Evolutionary conservation across 176 grass and related monocot species (phyloP), one percentile per base, ranked within the genome.

Genomic region (Lolium rigidum): DNA sequence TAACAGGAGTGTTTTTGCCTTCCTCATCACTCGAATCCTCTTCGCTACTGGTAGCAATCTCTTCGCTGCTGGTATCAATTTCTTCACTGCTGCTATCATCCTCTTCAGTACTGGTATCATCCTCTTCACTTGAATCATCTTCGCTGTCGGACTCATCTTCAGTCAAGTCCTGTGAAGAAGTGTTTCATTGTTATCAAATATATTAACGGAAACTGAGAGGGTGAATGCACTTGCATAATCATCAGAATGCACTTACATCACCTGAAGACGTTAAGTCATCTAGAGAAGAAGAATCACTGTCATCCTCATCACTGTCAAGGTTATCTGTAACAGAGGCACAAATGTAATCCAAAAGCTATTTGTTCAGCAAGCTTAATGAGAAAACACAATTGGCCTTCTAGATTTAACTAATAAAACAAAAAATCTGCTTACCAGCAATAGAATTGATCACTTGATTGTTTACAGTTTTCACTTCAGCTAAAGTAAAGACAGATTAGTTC

Each of bases 1-100:
- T 39, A 79, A 87, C 21, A 47, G 90, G 91, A 82, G 88, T 88
- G 24, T 94, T 80, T 17, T 93, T 86, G 61, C 95, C 86, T 28
- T 92, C 93, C 4, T 87, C 89, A 2, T 80, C 81, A 80, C 73
- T 89, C 6, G 41, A 72, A 79, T 78, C 90, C 11, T 83, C 76
- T 22, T 76, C 48, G 44, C 41, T 80, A 39, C 18, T 74, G 49
- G 43, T 44, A 1, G 63, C 83, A 60, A 86, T 85, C 82, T 83
- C 76, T 22, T 76, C 48, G 44, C 41, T 80, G 22, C 18, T 74
- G 49, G 43, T 44, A 1, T 55, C 83, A 60, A 86, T 85, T 78
- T 57, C 81, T 41, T 80, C 71, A 18, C 55, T 74, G 85, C 62
- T 69, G 87, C 60, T 63, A 26, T 81, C 89, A 73, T 86, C 83